These are phyloP conservation scores for Oxytropis ochrocephala DNA, from an alignment of 306 rosid genomes.

Conservation along the genomic window DNA sequence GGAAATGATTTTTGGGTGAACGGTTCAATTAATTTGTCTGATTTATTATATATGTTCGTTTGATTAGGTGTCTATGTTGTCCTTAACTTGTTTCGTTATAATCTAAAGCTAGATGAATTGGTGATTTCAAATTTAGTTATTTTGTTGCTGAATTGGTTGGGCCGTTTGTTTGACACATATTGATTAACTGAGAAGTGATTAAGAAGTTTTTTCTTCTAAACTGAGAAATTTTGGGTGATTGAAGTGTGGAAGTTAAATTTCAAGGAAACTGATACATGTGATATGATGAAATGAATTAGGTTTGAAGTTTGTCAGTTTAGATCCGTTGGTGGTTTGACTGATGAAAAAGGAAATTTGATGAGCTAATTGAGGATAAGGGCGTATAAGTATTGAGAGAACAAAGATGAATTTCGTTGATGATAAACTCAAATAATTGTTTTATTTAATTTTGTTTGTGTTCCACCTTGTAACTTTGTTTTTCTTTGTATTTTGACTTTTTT, in stretches of 20 bases:
- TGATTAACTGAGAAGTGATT: too few relatives aligned
- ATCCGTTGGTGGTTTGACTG: constrained; percentile 34
- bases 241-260: background rate
- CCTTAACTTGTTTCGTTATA: background rate
- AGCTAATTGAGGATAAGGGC: constrained; percentile 83
- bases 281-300: background rate
- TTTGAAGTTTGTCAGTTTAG: background rate
- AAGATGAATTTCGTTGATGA: constrained; percentile 96
- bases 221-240: background rate
- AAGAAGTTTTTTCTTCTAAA: background rate
- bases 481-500: background rate
- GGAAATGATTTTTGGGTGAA: background rate
- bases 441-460: background rate
- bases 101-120: background rate
- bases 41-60: background rate
- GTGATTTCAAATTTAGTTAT: background rate
- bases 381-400: constrained; percentile 91
- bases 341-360: constrained; percentile 91
- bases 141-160: background rate
- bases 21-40: background rate
- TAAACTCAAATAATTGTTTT: constrained; percentile 64
- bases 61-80: background rate
- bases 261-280: background rate
- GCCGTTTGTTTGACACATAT: too few relatives aligned
- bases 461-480: background rate